Evolutionary conservation across 139 green algal species (phyloP).

Genomic region (Prasinococcaceae sp.): DNA sequence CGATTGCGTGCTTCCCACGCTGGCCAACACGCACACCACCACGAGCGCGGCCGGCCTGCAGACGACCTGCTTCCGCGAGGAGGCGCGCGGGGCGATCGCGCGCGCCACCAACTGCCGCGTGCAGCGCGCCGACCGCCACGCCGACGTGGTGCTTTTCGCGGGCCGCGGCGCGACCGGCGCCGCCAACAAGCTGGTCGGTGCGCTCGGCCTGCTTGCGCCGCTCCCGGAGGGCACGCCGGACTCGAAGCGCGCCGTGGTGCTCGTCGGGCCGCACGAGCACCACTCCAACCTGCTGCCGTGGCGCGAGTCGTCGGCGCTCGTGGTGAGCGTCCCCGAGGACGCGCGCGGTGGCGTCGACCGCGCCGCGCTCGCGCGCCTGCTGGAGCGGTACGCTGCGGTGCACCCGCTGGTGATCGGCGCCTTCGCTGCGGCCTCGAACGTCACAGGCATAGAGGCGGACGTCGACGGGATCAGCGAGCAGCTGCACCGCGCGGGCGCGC

Average conservation of each 20-base stretch:
- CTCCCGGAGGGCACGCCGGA: not conserved
- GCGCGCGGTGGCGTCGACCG: constrained; percentile 1
- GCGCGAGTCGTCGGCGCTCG: constrained; percentile 10
- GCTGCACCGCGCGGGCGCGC: constrained; percentile 19
- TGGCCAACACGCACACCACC: constrained; percentile 24
- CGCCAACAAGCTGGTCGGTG: constrained; percentile 12
- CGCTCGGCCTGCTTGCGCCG: constrained; percentile 19
- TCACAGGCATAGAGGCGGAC: constrained; percentile 23
- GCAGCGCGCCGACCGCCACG: constrained; percentile 4
- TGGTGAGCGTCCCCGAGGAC: constrained; percentile 15
- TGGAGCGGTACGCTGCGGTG: not conserved
- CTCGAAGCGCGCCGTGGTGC: constrained; percentile 10
- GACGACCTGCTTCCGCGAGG: constrained; percentile 12
- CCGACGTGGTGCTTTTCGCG: constrained; percentile 26
- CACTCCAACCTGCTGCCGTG: constrained; percentile 21
- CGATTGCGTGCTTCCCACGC: constrained; percentile 7
- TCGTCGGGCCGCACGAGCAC: constrained; percentile 21
- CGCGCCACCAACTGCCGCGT: constrained; percentile 13
- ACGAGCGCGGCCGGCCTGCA: constrained; percentile 9
- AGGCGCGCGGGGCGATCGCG: constrained; percentile 14
- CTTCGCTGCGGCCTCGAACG: constrained; percentile 24
- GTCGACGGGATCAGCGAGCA: constrained; percentile 21
- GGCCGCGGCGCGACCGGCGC: constrained; percentile 19
- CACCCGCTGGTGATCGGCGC: constrained; percentile 18
- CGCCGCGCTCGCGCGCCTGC: constrained; percentile 2